Evolutionary conservation across 2,329 filamentous ascomycete species (phyloP).

Genomic region (Huntiella bhutanensis): DNA sequence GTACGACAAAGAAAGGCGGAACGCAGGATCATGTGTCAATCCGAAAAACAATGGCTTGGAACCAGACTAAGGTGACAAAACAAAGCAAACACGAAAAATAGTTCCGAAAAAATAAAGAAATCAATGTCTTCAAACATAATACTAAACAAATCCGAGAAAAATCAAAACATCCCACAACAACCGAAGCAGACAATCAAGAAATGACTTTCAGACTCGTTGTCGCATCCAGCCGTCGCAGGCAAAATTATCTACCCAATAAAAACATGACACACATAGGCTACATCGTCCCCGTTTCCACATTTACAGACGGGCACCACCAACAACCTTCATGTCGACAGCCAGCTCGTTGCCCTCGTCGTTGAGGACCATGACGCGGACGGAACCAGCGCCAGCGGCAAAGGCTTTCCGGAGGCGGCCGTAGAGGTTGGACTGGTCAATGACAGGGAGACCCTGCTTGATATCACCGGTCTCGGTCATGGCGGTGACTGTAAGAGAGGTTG

Average conservation of each 20-base stretch:
- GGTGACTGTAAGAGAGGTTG: slow-evolving; percentile 33
- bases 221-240: no score
- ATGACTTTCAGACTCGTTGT: no score
- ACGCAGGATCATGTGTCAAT: no score
- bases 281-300: slow-evolving; percentile 3
- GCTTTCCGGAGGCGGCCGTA: slow-evolving; percentile 61
- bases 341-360: slow-evolving; percentile 85
- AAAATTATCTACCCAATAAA: neutral
- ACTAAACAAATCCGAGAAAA: slow-evolving; percentile 4
- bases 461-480: slow-evolving; percentile 99
- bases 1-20: no score
- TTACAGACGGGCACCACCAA: slow-evolving; percentile 60
- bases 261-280: neutral
- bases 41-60: no score
- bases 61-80: no score
- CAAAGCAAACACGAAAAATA: no score
- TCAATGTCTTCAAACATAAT: neutral
- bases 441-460: slow-evolving; percentile 85
- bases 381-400: slow-evolving; percentile 83
- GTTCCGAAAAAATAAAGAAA: neutral
- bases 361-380: slow-evolving; percentile 88
- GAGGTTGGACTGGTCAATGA: slow-evolving; percentile 89
- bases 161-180: neutral
- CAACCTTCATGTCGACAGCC: slow-evolving; percentile 96
- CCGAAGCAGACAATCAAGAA: no score